A percentile compares a stretch with the other conserved stretches of the same genome.
Conservation (phyloP, 768 basidiomycete species). For the Hortiboletus campestris region DNA sequence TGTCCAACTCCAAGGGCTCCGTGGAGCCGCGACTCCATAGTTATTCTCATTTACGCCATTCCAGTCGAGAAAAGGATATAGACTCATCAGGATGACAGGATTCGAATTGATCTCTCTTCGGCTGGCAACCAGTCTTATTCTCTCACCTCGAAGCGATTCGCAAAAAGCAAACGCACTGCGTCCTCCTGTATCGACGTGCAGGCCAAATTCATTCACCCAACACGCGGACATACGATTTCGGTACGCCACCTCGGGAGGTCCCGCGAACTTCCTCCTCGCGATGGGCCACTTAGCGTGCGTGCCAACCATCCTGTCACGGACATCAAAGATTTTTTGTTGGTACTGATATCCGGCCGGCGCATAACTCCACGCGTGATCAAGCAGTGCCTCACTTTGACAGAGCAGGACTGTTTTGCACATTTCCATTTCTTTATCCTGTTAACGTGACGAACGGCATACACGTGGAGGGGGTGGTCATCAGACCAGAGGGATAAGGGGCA, state of each 20-base stretch:
- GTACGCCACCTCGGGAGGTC: conserved; percentile 1
- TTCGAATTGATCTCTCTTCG: conserved; percentile 4
- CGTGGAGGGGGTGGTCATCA: neutral
- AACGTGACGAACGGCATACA: conserved; percentile 20
- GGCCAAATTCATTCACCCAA: neutral
- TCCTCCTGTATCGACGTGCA: neutral
- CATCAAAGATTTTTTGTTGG: neutral
- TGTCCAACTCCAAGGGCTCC: conserved; percentile 25
- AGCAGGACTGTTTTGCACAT: neutral
- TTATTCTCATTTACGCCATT: conserved; percentile 3
- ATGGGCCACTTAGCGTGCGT: neutral
- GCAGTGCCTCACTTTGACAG: conserved; percentile 1
- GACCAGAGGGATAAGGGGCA: conserved; percentile 1
- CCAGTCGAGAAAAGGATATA: neutral
- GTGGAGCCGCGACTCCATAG: conserved; percentile 15
- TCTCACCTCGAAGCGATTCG: neutral
- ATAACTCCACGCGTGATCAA: neutral
- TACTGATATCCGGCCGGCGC: neutral
- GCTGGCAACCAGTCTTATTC: neutral
- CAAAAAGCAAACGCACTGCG: neutral
- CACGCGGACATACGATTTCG: neutral
- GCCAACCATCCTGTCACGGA: neutral
- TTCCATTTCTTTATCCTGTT: neutral
- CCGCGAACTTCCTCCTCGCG: neutral
- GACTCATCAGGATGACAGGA: neutral